These are phyloP conservation scores for Eruca vesicaria DNA, from an alignment of 441 rosid genomes.

Conservation along the genomic window DNA sequence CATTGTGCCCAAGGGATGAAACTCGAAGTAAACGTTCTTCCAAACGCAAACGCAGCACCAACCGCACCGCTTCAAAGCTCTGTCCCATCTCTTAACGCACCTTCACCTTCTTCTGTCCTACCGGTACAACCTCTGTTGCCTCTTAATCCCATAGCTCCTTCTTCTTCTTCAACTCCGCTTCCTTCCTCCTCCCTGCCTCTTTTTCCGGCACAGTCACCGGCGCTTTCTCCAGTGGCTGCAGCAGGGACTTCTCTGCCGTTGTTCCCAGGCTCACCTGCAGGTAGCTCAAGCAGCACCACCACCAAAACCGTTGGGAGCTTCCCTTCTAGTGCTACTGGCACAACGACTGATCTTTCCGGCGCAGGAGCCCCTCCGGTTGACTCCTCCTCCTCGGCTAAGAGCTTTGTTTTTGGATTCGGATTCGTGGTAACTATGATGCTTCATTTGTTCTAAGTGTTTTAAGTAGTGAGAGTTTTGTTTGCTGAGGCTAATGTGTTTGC, in stretches of 20 bases:
- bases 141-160: conserved; percentile 30
- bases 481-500: conserved; percentile 1
- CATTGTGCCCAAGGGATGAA: conserved; percentile 78
- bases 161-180: conserved; percentile 32
- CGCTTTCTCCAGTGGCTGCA: conserved; percentile 17
- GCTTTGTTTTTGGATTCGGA: conserved; percentile 28
- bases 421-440: conserved; percentile 23
- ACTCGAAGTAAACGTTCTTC: conserved; percentile 51
- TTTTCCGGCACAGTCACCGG: conserved; percentile 11
- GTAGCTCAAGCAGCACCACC: conserved; percentile 26
- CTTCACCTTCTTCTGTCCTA: conserved; percentile 35
- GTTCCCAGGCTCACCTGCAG: conserved; percentile 28
- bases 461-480: background rate
- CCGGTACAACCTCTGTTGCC: conserved; percentile 33
- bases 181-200: conserved; percentile 35
- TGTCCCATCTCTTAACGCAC: conserved; percentile 28
- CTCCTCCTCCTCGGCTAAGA: conserved; percentile 13
- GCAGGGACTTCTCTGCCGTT: conserved; percentile 27
- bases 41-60: conserved; percentile 36
- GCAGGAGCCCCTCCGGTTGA: conserved; percentile 13
- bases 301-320: conserved; percentile 34
- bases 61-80: conserved; percentile 30
- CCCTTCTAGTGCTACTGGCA: conserved; percentile 18
- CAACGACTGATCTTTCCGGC: conserved; percentile 20
- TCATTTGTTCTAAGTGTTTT: conserved; percentile 27